Conservation (phyloP, 2,329 filamentous ascomycete species). For the Chaetomiaceae sp. region DNA sequence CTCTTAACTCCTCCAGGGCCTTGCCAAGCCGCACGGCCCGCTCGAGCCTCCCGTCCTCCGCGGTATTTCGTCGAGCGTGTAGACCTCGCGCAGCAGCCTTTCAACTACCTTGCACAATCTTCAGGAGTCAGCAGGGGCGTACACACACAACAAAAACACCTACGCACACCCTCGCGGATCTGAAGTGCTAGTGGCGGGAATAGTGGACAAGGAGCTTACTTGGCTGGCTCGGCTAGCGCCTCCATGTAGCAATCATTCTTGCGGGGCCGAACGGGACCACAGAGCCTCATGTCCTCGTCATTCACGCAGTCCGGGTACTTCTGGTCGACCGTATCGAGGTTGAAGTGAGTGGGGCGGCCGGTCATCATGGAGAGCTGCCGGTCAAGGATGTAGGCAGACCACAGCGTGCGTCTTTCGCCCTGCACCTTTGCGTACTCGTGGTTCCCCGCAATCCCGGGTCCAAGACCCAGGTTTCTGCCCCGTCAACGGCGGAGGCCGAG, state of each 20-base stretch:
- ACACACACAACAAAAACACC: no score
- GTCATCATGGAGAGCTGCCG: slow-evolving; percentile 58
- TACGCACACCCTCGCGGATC: no score
- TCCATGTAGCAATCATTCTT: slow-evolving; percentile 19
- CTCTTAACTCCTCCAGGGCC: slow-evolving; percentile 18
- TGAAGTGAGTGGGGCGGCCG: slow-evolving; percentile 54
- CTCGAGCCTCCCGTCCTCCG: slow-evolving; percentile 11
- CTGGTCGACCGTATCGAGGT: slow-evolving; percentile 60
- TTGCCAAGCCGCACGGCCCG: slow-evolving; percentile 6
- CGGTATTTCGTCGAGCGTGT: slow-evolving; percentile 16
- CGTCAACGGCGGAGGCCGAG: slow-evolving; percentile 31
- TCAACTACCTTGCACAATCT: slow-evolving; percentile 15
- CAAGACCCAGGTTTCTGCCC: slow-evolving; percentile 18
- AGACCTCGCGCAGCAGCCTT: slow-evolving; percentile 16
- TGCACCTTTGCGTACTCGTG: slow-evolving; percentile 33
- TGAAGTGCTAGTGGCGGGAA: no score
- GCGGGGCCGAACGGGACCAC: slow-evolving; percentile 12
- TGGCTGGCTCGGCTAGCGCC: slow-evolving; percentile 16
- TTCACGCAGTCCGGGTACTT: slow-evolving; percentile 49
- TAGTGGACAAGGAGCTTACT: no score
- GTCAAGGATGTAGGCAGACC: slow-evolving; percentile 59
- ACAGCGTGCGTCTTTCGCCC: slow-evolving; percentile 46
- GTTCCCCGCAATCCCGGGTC: slow-evolving; percentile 6
- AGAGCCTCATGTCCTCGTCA: slow-evolving; percentile 40
- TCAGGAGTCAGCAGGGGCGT: no score